phyloP scores from a whole-genome alignment of 768 basidiomycete genomes.

The Pisolithus marmoratus region DNA sequence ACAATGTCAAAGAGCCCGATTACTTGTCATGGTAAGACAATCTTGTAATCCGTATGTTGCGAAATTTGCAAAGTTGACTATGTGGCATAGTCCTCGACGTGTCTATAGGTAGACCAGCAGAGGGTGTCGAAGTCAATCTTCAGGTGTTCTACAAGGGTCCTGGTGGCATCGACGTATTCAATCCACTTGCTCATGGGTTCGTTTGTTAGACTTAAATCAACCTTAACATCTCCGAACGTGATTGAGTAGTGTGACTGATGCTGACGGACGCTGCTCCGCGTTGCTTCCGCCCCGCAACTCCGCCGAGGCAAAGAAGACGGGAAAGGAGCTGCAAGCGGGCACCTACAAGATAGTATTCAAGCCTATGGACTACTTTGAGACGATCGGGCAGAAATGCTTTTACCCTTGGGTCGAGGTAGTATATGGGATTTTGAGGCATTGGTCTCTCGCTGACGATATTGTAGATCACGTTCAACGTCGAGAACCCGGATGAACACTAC shows the following conservation, averaged over 20 bases:
- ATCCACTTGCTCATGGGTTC: constrained; percentile 58
- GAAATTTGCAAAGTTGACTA: background rate
- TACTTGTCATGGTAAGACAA: constrained; percentile 76
- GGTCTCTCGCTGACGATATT: constrained; percentile 6
- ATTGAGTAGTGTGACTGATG: constrained; percentile 59
- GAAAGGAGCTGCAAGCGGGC: constrained; percentile 40
- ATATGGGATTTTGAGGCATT: background rate
- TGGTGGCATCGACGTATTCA: constrained; percentile 41
- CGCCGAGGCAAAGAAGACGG: constrained; percentile 35
- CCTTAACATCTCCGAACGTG: background rate
- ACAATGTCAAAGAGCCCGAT: constrained; percentile 67
- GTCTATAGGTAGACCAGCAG: constrained; percentile 75
- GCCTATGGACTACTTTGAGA: constrained; percentile 77
- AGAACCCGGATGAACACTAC: constrained; percentile 74
- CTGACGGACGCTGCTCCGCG: constrained; percentile 76
- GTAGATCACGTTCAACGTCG: constrained; percentile 75
- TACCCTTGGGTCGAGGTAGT: constrained; percentile 89
- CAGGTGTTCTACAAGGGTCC: constrained; percentile 41
- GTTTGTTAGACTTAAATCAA: constrained; percentile 7
- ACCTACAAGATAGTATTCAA: constrained; percentile 84
- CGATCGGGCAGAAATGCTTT: constrained; percentile 59
- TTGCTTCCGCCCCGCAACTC: constrained; percentile 58
- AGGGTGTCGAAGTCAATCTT: constrained; percentile 59
- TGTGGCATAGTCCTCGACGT: constrained; percentile 70
- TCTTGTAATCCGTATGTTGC: background rate